Base-by-base conservation (phyloP, 306 rosid species). In the Gillenia trifoliata region DNA sequence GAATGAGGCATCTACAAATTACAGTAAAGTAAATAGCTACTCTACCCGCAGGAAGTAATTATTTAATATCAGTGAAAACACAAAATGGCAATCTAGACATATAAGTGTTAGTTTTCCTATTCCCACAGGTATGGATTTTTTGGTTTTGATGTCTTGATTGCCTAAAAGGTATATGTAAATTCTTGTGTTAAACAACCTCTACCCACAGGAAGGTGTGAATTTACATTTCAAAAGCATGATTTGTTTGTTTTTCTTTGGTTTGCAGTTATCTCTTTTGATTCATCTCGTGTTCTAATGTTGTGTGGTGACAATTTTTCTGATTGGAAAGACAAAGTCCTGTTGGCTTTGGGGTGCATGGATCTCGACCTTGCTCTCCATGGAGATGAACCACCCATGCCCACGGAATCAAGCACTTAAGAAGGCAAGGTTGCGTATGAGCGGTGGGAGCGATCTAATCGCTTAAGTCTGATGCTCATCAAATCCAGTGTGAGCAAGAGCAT, bases 341-440 rank as follows among this genome's bases (percentile, higher is more conserved):
- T 52, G 3, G 26, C 49, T 5, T 74, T 74, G 12, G 72, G 71
- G 25, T 74, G 64, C 3, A 31, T 55, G 73, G 67, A 75, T 22
- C 49, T 75, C 57, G 31, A 67, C 40, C 55, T 54, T 40, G 79
- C 33, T 3, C 57, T 66, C 10, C 6, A 3, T 25, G 66, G 22
- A 28, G 73, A 66, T 0, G 31, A 75, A 75, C 57, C 60, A 2
- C 43, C 22, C 7, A 2, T 38, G 10, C 57, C 40, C 22, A 75
- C 3, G 3, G 15, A 66, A 25, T 23, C 17, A 1, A 69, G 15
- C 16, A 16, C 8, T 9, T 13, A 16, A 43, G 34, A 9, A 2
- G 11, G 29, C 23, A 45, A 11, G 4, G 45, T 13, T 10, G 13
- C n/a, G 22, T 63, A 45, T 73, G 77, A 61, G 33, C 6, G 6